These are phyloP conservation scores for Chenopodium berlandieri DNA, from an alignment of 148 eudicot species.

Conservation along the genomic window DNA sequence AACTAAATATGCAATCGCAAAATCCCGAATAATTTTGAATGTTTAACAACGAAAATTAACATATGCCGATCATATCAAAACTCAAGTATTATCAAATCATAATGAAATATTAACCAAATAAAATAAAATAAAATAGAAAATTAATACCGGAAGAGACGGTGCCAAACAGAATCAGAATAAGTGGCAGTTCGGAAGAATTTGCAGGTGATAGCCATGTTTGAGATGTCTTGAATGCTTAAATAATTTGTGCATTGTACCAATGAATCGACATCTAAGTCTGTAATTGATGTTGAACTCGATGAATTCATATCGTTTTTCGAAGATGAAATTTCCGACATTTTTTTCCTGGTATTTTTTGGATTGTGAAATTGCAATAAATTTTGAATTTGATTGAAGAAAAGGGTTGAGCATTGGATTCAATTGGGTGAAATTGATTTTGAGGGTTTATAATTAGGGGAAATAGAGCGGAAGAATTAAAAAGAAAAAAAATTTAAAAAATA, in stretches of 20 bases:
- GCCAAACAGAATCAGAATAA: constrained; percentile 69
- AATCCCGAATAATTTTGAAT: too few species aligned
- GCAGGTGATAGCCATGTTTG: constrained; percentile 60
- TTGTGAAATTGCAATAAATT: background rate
- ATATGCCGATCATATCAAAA: too few species aligned
- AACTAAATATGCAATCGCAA: too few species aligned
- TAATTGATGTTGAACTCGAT: constrained; percentile 31
- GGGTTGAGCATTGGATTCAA: background rate
- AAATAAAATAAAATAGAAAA: background rate
- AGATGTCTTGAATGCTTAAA: constrained; percentile 54
- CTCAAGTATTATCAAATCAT: too few species aligned
- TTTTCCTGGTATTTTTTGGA: background rate
- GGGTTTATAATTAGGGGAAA: background rate
- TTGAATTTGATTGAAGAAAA: background rate
- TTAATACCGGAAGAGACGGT: constrained; percentile 51
- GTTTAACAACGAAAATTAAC: too few species aligned
- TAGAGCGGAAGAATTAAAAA: background rate
- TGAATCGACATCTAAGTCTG: constrained; percentile 52
- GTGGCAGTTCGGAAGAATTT: constrained; percentile 49
- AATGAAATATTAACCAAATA: too few species aligned
- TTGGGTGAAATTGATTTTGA: background rate
- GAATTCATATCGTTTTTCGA: background rate
- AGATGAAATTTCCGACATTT: constrained; percentile 12
- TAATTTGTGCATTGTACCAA: constrained; percentile 45
- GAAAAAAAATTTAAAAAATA: too few species aligned